phyloP scores from a whole-genome alignment of 768 basidiomycete genomes.

The Fomitopsis pulvina region DNA sequence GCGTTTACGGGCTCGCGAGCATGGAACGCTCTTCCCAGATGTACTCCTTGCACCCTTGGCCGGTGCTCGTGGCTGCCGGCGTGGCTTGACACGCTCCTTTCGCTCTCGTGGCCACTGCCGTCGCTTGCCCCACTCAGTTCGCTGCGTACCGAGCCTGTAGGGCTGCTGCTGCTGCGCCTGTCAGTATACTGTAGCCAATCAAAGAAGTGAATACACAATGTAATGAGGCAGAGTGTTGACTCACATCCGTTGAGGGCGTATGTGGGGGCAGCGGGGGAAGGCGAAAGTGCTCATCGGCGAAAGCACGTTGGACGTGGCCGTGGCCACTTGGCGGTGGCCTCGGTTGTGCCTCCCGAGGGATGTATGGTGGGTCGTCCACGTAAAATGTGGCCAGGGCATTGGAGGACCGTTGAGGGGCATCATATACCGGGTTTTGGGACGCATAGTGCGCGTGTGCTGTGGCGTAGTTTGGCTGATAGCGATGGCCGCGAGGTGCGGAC shows the following conservation, averaged over 20 bases:
- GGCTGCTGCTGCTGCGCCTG: conserved; percentile 9
- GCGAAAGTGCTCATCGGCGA: conserved; percentile 1
- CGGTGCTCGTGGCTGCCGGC: conserved; percentile 3
- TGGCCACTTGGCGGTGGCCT: conserved; percentile 3
- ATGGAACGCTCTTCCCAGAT: conserved; percentile 1
- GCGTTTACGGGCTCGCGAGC: neutral
- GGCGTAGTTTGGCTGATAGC: conserved; percentile 5
- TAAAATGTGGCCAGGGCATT: conserved; percentile 10
- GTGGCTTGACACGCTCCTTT: conserved; percentile 12
- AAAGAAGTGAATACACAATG: conserved; percentile 6
- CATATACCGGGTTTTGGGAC: conserved; percentile 5
- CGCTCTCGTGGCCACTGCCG: conserved; percentile 7
- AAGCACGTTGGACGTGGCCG: neutral
- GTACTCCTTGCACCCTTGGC: neutral
- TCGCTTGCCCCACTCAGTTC: conserved; percentile 9
- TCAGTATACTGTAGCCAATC: conserved; percentile 5
- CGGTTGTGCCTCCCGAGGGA: conserved; percentile 9
- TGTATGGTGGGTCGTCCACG: conserved; percentile 14
- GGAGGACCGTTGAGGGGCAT: conserved; percentile 1
- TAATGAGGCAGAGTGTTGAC: conserved; percentile 10
- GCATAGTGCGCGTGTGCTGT: conserved; percentile 5
- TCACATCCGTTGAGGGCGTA: conserved; percentile 6
- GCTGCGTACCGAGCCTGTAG: conserved; percentile 9
- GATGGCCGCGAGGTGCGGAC: conserved; percentile 8
- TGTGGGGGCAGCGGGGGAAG: conserved; percentile 7